Base-by-base conservation (phyloP, 2,329 filamentous ascomycete species). In the Cladorrhinum sp. region DNA sequence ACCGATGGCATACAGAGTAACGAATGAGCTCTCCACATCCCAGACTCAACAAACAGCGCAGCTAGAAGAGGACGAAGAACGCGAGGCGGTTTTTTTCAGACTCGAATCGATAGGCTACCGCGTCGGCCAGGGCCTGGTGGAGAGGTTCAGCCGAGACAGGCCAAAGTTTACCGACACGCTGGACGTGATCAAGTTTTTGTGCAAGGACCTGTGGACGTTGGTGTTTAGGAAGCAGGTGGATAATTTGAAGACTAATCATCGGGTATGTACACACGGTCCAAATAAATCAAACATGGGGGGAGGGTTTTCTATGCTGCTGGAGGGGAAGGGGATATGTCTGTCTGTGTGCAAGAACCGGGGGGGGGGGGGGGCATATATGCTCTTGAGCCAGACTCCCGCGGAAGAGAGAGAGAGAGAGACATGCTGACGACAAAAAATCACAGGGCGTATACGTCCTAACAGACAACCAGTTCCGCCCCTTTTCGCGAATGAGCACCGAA, bases 201-300 rank as follows among this genome's bases (percentile, higher is more conserved):
- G 95, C 84, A 99, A 99, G 79, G 95, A 99, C 74, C 82, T 99
- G 50, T 99, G 95, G 95, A 92, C 87, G 33, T 82, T 98, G 20
- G 85, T 97, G 16, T 99, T 97, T 76, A 85, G 91, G 73, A 99
- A 99, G 77, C 96, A 98, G 75, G 91, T 99, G 71, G 95, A 99
- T 76, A 99, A 99, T 73, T 82, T 99, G 52, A 99, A 99, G 78
- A 99, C 95, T 8, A 99, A 99, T 73, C 95, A 99, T 74, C 82
- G 95, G 69, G 89, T 92, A 78, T 18, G 55, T 59, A 50, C 16
- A 30, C n/a, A 30, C 26, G 4, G 26, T 30, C 26, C 26, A 24
- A 57, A 46, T 4, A 18, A 14, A 51, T 6, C n/a, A 24, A 7
- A 7, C n/a, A 26, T 16, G 24, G 14, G 26, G 26, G n/a, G n/a